A percentile compares a stretch with the other conserved stretches of the same genome.
Conservation (phyloP, 495 filamentous ascomycete species). For the Neurospora intermedia region DNA sequence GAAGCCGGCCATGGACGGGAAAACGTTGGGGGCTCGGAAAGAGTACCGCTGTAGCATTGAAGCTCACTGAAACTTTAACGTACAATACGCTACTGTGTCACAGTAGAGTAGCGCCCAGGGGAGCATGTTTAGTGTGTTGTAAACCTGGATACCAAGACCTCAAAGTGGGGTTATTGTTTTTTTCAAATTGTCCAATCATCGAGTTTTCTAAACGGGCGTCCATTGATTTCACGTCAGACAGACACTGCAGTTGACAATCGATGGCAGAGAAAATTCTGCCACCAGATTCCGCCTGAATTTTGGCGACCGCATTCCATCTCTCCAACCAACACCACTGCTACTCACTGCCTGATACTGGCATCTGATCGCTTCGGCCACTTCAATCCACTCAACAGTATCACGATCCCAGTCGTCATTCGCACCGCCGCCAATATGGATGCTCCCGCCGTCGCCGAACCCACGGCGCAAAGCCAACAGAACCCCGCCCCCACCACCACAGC, state of each 20-base stretch:
- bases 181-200: not conserved
- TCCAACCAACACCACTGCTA: not conserved
- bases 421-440: constrained; percentile 8
- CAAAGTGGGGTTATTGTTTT: fast-evolving
- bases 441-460: constrained; percentile 1
- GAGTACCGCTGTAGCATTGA: not conserved
- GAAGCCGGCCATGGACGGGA: too few species aligned
- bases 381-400: not conserved
- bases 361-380: not conserved
- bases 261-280: constrained; percentile 9
- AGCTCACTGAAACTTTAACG: not conserved
- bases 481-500: constrained; percentile 17
- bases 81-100: not conserved
- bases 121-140: not conserved
- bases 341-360: not conserved
- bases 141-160: not conserved
- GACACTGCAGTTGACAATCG: not conserved
- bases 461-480: constrained; percentile 7
- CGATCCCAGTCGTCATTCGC: not conserved
- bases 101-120: not conserved
- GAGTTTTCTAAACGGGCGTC: not conserved
- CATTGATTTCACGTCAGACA: not conserved
- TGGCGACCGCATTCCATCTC: not conserved
- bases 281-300: constrained; percentile 7
- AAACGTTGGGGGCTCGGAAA: too few species aligned